Percentiles rank a stretch among this genome's conserved stretches.
phyloP scores from a whole-genome alignment of 441 rosid genomes.

The Arabidopsis hybrid region DNA sequence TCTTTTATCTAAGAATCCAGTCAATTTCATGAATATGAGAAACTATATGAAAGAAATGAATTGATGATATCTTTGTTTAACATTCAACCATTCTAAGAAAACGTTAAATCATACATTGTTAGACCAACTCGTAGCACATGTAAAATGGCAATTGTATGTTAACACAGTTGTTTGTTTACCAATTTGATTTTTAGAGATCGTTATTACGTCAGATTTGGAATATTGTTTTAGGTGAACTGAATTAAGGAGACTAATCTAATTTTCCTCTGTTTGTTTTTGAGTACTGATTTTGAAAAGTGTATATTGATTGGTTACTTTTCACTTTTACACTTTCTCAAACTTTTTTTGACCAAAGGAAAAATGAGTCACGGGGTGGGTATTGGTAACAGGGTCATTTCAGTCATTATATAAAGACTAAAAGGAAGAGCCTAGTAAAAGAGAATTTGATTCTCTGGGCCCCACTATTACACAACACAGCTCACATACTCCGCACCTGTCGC shows the following conservation, averaged over 20 bases:
- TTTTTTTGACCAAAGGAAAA: neutral
- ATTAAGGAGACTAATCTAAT: neutral
- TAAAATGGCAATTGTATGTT: too few species aligned
- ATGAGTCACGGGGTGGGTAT: slow-evolving; percentile 14
- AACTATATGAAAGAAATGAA: too few species aligned
- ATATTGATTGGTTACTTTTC: neutral
- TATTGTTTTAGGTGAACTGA: neutral
- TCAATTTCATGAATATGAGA: too few species aligned
- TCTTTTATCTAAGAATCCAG: too few species aligned
- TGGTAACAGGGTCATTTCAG: slow-evolving; percentile 2
- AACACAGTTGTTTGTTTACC: too few species aligned
- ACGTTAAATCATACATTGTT: too few species aligned
- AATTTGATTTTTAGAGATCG: too few species aligned
- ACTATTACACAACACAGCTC: slow-evolving; percentile 11
- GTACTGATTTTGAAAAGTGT: slow-evolving; percentile 2
- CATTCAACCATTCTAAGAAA: too few species aligned
- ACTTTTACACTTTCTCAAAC: neutral
- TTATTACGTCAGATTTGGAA: too few species aligned
- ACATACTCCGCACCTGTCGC: slow-evolving; percentile 35
- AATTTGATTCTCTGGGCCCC: slow-evolving; percentile 39
- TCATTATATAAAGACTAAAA: neutral
- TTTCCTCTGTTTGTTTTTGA: neutral
- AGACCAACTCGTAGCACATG: too few species aligned
- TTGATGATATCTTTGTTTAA: too few species aligned
- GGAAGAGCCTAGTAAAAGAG: slow-evolving; percentile 1